Evolutionary conservation across 345 rosid species (phyloP).

Genomic region (thale cress (Arabidopsis thaliana)): DNA sequence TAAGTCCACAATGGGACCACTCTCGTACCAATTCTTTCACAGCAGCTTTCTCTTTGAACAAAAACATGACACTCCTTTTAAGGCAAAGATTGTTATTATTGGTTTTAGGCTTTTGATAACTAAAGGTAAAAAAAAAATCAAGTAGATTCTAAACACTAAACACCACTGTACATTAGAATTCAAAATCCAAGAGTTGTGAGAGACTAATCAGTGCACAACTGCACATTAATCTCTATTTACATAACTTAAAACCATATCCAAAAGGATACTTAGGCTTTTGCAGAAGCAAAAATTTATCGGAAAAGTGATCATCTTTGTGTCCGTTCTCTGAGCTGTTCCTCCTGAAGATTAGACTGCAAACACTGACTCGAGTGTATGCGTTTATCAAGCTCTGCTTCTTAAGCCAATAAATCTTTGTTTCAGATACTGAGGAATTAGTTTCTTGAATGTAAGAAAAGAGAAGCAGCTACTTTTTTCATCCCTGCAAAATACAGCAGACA

Average conservation of each 20-base stretch:
- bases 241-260: not conserved
- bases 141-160: slow-evolving; percentile 20
- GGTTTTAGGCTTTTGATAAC: slow-evolving; percentile 28
- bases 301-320: slow-evolving; percentile 29
- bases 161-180: slow-evolving; percentile 17
- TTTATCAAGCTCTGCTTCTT: slow-evolving; percentile 1
- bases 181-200: slow-evolving; percentile 21
- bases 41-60: slow-evolving; percentile 10
- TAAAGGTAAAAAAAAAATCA: slow-evolving; percentile 16
- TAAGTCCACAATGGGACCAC: slow-evolving; percentile 15
- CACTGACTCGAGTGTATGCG: not conserved
- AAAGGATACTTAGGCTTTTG: slow-evolving; percentile 5
- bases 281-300: slow-evolving; percentile 17
- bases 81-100: slow-evolving; percentile 28
- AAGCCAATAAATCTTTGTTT: slow-evolving; percentile 16
- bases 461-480: slow-evolving; percentile 55
- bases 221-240: slow-evolving; percentile 30
- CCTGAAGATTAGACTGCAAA: slow-evolving; percentile 11
- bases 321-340: slow-evolving; percentile 26
- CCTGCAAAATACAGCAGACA: slow-evolving; percentile 46
- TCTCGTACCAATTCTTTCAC: not conserved
- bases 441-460: slow-evolving; percentile 46
- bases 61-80: slow-evolving; percentile 12
- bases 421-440: not conserved
- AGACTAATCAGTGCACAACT: not conserved